These are phyloP conservation scores for Aspergillus sp. DNA, from an alignment of 2,329 filamentous ascomycete species.

Conservation along the genomic window DNA sequence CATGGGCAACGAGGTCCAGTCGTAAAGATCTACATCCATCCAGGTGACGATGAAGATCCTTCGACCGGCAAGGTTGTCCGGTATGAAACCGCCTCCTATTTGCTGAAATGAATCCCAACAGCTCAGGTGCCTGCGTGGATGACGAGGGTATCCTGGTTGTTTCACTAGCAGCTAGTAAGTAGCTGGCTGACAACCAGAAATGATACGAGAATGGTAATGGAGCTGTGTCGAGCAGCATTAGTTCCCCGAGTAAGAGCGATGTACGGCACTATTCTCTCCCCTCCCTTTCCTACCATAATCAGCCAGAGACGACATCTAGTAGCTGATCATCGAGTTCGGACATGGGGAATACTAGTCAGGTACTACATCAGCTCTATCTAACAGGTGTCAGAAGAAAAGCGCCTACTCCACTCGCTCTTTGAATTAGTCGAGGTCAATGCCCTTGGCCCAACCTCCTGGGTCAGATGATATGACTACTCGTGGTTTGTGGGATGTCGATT, in stretches of 20 bases:
- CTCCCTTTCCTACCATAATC: not conserved
- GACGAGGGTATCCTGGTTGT: constrained; percentile 24
- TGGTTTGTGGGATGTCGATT: not conserved
- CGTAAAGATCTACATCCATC: constrained; percentile 16
- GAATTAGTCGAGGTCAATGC: constrained; percentile 14
- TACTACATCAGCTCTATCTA: constrained; percentile 2
- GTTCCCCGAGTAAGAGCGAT: not conserved
- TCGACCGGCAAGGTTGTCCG: constrained; percentile 9
- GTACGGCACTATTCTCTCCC: not conserved
- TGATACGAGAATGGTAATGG: constrained; percentile 4
- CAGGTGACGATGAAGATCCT: constrained; percentile 15
- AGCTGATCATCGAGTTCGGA: not conserved
- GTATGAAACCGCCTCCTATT: constrained; percentile 10
- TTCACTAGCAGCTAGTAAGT: not conserved
- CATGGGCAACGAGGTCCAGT: constrained; percentile 1
- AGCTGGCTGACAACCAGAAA: not conserved
- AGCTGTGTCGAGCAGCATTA: not conserved
- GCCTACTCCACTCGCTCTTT: not conserved
- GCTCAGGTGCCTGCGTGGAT: constrained; percentile 23
- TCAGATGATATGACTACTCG: constrained; percentile 18
- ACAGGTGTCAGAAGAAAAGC: not conserved
- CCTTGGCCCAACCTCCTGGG: constrained; percentile 11
- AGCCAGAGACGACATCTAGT: constrained; percentile 7
- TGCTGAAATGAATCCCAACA: constrained; percentile 12
- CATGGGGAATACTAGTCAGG: constrained; percentile 5